Base-by-base conservation (phyloP, 1,284 basidiomycete species). In the Naganishia albida region DNA sequence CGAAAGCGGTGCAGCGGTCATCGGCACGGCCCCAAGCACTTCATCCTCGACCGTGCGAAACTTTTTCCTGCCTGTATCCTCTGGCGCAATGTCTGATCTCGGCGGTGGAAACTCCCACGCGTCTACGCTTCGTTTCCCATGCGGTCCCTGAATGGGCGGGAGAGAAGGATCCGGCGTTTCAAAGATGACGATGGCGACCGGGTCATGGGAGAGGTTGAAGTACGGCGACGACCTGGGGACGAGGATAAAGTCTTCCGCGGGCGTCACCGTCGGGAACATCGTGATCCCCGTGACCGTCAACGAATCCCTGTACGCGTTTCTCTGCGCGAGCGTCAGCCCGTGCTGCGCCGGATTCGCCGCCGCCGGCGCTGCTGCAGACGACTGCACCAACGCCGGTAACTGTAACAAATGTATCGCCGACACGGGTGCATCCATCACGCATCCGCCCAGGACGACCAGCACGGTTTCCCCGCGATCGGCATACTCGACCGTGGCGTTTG, bases 371-470 rank as follows among this genome's bases (percentile, higher is more conserved):
- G n/a, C n/a, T 16, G n/a, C 30, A 15, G 57, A 38, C 7, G 84
- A 78, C 1, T 88, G 85, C 67, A 85, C 83, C 73, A 90, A 89
- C 2, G 88, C 81, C 8, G 90, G 89, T 44, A 95, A 80, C 70
- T 87, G 86, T 44, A 89, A 80, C 18, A 87, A 81, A 42, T 86
- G 88, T 62, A 94, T 77, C 7, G 90, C 90, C 0, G 85, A 80
- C 34, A 34, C 34, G 7, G 83, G 78, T 54, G 88, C 85, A 44
- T 80, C 81, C 1, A 79, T 72, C 28, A 82, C 76, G 46, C 87
- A 81, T 1, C 93, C 93, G 18, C 93, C 93, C 16, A 97, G 82
- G 7, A 95, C 82, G 0, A 89, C 83, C 13, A 97, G 78, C 1
- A 86, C 81, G 0, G 89, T 90, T 51, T 86, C 84, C 3, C 88